Base-by-base conservation (phyloP, 2,329 filamentous ascomycete species). In the Coleophoma crateriformis region DNA sequence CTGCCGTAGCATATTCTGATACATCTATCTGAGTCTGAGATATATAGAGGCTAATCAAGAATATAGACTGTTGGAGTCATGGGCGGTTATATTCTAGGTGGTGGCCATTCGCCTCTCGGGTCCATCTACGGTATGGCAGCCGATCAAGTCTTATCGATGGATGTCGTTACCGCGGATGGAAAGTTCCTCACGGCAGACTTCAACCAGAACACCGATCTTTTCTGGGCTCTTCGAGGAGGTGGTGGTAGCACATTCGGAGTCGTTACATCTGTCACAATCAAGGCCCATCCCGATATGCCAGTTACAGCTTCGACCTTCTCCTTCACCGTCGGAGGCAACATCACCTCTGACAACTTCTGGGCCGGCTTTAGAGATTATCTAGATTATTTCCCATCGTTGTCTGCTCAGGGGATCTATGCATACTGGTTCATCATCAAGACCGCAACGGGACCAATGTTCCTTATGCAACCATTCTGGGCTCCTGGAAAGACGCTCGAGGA, bases 141-240 rank as follows among this genome's bases (percentile, higher is more conserved):
- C 0, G 84, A 86, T 54, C 76, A 85, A 39, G 76, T 81, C 2
- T 62, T 86, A 2, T 70, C 80, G 53, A 72, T 78, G 63, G 72
- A 81, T 22, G 66, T 83, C 1, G 74, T 85, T 2, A 77, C 75
- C 0, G 74, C 75, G 0, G 57, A 61, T 12, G 80, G 81, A 0
- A 58, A 71, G 14, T 67, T 77, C 14, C 46, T 81, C 1, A 71
- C 67, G 0, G 73, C 75, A 2, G 79, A 76, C 43, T 74, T 75
- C 34, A 68, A 71, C 7, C 66, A 76, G 37, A 72, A 84, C 48
- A 50, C 67, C 0, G 81, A 85, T 45, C 65, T 86, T 0, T 85
- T 83, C 61, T 87, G 81, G 82, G 82, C 82, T 1, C 68, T 84
- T 50, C 68, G 77, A 48, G 80, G 81, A 5, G 73, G 78, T 4